Conservation (phyloP, 2,329 filamentous ascomycete species). For the Cladosporium oxysporum region DNA sequence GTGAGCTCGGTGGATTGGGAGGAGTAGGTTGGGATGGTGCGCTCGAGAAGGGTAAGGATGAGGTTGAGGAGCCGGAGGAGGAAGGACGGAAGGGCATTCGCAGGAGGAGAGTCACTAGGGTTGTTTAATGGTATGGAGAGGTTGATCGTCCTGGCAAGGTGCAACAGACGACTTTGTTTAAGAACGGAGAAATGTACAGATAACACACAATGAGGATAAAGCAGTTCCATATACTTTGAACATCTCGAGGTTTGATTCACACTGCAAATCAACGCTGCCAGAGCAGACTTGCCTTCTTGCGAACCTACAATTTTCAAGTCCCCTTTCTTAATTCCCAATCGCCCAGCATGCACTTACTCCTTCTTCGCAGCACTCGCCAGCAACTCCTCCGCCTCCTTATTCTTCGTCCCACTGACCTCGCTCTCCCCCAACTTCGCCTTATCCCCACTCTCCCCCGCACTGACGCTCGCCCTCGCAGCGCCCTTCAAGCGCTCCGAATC, state of each 20-base stretch:
- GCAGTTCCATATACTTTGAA: not conserved
- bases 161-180: not conserved
- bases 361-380: slow-evolving; percentile 29
- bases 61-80: slow-evolving; percentile 64
- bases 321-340: not conserved
- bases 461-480: slow-evolving; percentile 53
- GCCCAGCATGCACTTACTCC: not conserved
- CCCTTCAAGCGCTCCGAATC: slow-evolving; percentile 54
- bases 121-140: not conserved
- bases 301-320: not conserved
- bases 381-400: slow-evolving; percentile 50
- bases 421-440: slow-evolving; percentile 39
- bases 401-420: slow-evolving; percentile 45
- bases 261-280: not conserved
- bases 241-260: not conserved
- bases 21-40: slow-evolving; percentile 54
- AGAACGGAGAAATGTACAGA: not conserved
- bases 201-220: not conserved
- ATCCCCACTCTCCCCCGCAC: slow-evolving; percentile 44
- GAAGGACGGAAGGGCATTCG: slow-evolving; percentile 53
- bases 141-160: not conserved
- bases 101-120: slow-evolving; percentile 33
- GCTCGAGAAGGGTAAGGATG: slow-evolving; percentile 79
- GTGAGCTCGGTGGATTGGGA: slow-evolving; percentile 21
- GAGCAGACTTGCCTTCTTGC: not conserved